Evolutionary conservation across 495 filamentous ascomycete species (phyloP).

Genomic region (Evernia prunastri): DNA sequence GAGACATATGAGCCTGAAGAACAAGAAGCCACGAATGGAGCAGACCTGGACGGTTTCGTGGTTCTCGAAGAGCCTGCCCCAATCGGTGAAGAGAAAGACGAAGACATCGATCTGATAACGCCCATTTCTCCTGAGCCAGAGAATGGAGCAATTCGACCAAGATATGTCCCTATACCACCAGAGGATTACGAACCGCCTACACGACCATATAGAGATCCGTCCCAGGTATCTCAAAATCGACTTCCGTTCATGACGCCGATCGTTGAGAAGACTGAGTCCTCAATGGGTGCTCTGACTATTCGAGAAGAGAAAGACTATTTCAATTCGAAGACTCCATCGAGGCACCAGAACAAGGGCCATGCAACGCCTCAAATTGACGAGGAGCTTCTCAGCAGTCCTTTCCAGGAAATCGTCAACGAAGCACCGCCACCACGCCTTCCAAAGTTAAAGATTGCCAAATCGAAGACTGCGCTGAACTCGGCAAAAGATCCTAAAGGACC

Average conservation of each 20-base stretch:
- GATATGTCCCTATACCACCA: conserved; percentile 64
- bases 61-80: conserved; percentile 20
- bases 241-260: conserved; percentile 98
- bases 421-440: conserved; percentile 16
- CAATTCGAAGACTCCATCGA: conserved; percentile 68
- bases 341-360: conserved; percentile 33
- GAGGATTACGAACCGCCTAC: conserved; percentile 75
- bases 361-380: conserved; percentile 43
- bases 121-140: conserved; percentile 35
- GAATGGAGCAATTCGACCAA: conserved; percentile 37
- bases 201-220: conserved; percentile 68
- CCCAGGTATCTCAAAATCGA: conserved; percentile 71
- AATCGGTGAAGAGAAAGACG: conserved; percentile 17
- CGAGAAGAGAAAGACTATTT: conserved; percentile 51
- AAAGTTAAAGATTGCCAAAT: conserved; percentile 13
- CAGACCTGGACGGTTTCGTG: conserved; percentile 12
- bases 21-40: conserved; percentile 1
- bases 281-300: conserved; percentile 57
- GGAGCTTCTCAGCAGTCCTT: conserved; percentile 61
- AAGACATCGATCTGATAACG: conserved; percentile 31
- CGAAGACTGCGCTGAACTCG: conserved; percentile 7
- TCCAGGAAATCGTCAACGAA: conserved; percentile 53
- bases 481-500: conserved; percentile 45
- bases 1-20: conserved; percentile 21
- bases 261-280: conserved; percentile 87